A percentile compares a stretch with the other conserved stretches of the same genome.
These are phyloP conservation scores for Raphanus sativus DNA, from an alignment of 345 rosid genomes.

Conservation along the genomic window DNA sequence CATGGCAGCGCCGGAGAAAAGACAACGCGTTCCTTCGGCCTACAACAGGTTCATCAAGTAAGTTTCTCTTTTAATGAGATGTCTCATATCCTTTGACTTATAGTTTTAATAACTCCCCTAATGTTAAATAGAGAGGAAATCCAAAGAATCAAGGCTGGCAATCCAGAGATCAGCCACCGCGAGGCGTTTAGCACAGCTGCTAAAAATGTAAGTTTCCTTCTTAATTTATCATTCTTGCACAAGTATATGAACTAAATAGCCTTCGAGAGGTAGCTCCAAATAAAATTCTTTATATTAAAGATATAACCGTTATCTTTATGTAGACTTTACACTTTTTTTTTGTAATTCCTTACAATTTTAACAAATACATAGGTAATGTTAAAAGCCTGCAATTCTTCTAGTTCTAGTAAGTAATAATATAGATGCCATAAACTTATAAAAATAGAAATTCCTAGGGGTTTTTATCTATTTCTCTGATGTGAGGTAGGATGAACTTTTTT, in stretches of 20 bases:
- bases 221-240: background rate
- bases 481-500: background rate
- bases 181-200: slow-evolving; percentile 99
- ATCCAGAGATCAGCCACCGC: slow-evolving; percentile 94
- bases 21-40: slow-evolving; percentile 97
- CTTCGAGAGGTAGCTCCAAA: background rate
- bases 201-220: slow-evolving; percentile 67
- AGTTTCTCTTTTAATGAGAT: background rate
- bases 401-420: background rate
- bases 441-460: slow-evolving; percentile 20
- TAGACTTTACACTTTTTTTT: too few species aligned
- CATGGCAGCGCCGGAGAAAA: slow-evolving; percentile 88
- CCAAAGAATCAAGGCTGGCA: slow-evolving; percentile 91
- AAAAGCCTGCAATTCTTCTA: background rate
- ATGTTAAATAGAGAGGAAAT: slow-evolving; percentile 75
- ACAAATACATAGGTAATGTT: background rate
- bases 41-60: slow-evolving; percentile 97
- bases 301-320: background rate
- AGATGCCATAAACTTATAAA: background rate
- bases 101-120: background rate
- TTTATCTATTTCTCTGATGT: background rate
- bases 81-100: background rate
- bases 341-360: background rate
- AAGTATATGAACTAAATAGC: background rate
- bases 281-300: background rate